A percentile compares a stretch with the other conserved stretches of the same genome.
phyloP scores from a whole-genome alignment of 2,329 filamentous ascomycete genomes.

The Diplodia sapinea region DNA sequence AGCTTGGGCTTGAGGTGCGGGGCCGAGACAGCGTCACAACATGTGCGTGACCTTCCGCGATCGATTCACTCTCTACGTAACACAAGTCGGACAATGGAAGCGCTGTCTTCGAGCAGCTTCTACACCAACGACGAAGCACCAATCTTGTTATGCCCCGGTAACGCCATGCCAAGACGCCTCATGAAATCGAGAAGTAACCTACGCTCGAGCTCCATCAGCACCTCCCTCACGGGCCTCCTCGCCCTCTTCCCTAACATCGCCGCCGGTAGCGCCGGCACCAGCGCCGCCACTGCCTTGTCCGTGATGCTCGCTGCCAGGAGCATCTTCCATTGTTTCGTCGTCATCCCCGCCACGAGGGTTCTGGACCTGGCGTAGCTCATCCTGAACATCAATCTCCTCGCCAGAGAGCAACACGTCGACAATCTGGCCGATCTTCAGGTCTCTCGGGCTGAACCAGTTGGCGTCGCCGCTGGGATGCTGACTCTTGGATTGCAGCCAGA shows the following conservation, averaged over 20 bases:
- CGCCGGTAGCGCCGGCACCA: slow-evolving; percentile 84
- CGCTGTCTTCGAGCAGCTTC: slow-evolving; percentile 10
- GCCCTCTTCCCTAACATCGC: slow-evolving; percentile 89
- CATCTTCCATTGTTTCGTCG: slow-evolving; percentile 68
- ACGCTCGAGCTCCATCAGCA: slow-evolving; percentile 98
- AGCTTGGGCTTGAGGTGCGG: slow-evolving; percentile 26
- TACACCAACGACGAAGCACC: slow-evolving; percentile 9
- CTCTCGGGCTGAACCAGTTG: slow-evolving; percentile 81
- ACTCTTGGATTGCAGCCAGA: slow-evolving; percentile 93
- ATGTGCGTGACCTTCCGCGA: slow-evolving; percentile 9
- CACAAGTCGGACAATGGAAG: neutral
- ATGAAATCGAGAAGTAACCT: slow-evolving; percentile 66
- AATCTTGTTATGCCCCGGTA: slow-evolving; percentile 25
- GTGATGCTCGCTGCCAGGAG: slow-evolving; percentile 49
- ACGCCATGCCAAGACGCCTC: slow-evolving; percentile 31
- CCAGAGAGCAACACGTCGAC: slow-evolving; percentile 85
- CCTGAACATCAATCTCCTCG: slow-evolving; percentile 80
- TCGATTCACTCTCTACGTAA: slow-evolving; percentile 30
- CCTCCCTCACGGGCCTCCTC: slow-evolving; percentile 88
- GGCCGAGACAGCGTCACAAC: slow-evolving; percentile 9
- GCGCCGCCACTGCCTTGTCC: slow-evolving; percentile 71
- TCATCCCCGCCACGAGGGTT: slow-evolving; percentile 65
- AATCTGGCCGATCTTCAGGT: slow-evolving; percentile 85
- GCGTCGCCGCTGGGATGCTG: slow-evolving; percentile 73
- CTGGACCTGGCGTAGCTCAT: slow-evolving; percentile 67